phyloP scores from a whole-genome alignment of 2,329 filamentous ascomycete genomes.

The Orbilia oligospora region DNA sequence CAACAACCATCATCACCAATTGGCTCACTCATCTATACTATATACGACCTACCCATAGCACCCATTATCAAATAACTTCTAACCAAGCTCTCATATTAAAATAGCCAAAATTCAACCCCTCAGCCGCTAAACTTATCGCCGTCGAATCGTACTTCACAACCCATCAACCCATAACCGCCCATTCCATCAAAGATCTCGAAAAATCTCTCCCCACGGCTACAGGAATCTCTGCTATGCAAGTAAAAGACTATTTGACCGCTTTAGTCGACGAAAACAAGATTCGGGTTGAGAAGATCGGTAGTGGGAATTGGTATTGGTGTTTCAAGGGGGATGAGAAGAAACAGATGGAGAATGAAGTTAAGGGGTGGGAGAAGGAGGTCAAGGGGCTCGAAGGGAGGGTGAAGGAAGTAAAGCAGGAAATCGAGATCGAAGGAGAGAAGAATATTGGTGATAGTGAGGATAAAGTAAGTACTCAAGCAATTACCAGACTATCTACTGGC shows the following conservation, averaged over 20 bases:
- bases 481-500: too few relatives aligned
- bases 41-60: too few relatives aligned
- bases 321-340: slow-evolving; percentile 74
- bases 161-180: slow-evolving; percentile 71
- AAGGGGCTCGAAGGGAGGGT: slow-evolving; percentile 33
- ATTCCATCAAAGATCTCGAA: slow-evolving; percentile 78
- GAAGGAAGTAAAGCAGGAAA: slow-evolving; percentile 24
- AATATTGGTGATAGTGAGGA: slow-evolving; percentile 31
- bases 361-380: slow-evolving; percentile 44
- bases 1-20: not conserved
- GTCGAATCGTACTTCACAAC: slow-evolving; percentile 75
- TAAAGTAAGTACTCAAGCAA: too few relatives aligned
- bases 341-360: slow-evolving; percentile 65
- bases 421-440: slow-evolving; percentile 28
- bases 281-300: slow-evolving; percentile 78
- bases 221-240: slow-evolving; percentile 77
- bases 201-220: slow-evolving; percentile 75
- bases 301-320: slow-evolving; percentile 80
- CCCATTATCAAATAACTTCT: too few relatives aligned
- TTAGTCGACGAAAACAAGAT: slow-evolving; percentile 75
- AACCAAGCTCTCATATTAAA: too few relatives aligned
- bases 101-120: slow-evolving; percentile 72
- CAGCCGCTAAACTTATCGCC: slow-evolving; percentile 73
- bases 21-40: too few relatives aligned
- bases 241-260: slow-evolving; percentile 77